A percentile compares a stretch with the other conserved stretches of the same genome.
Conservation (phyloP, 2,329 filamentous ascomycete species). For the Aspergillus tubingensis region DNA sequence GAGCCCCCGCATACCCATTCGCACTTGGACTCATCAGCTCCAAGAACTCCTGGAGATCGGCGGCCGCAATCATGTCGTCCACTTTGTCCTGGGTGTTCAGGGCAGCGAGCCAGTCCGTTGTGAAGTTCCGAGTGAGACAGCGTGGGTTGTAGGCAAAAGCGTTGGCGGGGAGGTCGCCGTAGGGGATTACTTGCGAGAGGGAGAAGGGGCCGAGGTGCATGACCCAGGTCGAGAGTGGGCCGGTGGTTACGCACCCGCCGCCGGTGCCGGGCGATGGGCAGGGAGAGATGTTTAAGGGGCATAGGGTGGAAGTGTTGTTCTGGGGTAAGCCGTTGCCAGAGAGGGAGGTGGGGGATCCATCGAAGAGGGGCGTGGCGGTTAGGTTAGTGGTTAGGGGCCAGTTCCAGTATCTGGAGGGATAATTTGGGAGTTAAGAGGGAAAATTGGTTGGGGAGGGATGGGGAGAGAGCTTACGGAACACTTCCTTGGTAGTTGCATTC, state of each 20-base stretch:
- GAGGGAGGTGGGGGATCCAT: slow-evolving; percentile 10
- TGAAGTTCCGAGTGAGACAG: slow-evolving; percentile 16
- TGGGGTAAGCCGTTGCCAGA: slow-evolving; percentile 12
- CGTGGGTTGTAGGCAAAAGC: slow-evolving; percentile 17
- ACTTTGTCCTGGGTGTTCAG: slow-evolving; percentile 7
- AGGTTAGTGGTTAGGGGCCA: slow-evolving; percentile 11
- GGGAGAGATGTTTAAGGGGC: neutral
- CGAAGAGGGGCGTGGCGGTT: slow-evolving; percentile 6
- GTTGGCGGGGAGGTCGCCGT: neutral
- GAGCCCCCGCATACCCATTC: slow-evolving; percentile 1
- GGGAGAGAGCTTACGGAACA: slow-evolving; percentile 14
- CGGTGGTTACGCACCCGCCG: slow-evolving; percentile 17
- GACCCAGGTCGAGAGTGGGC: slow-evolving; percentile 15
- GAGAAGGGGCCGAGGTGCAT: slow-evolving; percentile 16
- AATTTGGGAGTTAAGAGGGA: neutral
- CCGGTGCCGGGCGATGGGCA: slow-evolving; percentile 12
- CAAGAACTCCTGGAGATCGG: slow-evolving; percentile 11
- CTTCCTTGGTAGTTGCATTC: slow-evolving; percentile 21
- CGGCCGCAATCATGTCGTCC: neutral
- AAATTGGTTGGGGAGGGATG: neutral
- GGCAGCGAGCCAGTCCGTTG: neutral
- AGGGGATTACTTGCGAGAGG: neutral
- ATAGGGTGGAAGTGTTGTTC: slow-evolving; percentile 4
- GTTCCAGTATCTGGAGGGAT: slow-evolving; percentile 21
- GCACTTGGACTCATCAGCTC: slow-evolving; percentile 10